Percentiles rank a stretch among this genome's conserved stretches.
Evolutionary conservation across 768 basidiomycete genomes (phyloP).

Genomic region (Leccinum subtestaceum): DNA sequence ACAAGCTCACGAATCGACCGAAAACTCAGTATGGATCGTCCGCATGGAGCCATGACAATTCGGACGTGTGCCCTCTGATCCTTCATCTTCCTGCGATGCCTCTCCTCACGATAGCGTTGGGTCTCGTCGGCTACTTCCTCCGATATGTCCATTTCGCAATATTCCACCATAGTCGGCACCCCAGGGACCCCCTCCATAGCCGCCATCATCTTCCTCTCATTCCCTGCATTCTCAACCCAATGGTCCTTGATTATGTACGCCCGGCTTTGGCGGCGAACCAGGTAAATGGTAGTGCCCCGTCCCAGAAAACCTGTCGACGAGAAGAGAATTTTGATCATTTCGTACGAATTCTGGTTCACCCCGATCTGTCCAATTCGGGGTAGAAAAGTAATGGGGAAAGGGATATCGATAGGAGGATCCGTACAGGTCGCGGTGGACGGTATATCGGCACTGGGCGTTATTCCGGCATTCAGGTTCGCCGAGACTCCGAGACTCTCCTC

Average conservation of each 20-base stretch:
- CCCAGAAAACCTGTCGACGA: background rate
- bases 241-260: background rate
- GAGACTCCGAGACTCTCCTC: too few species aligned
- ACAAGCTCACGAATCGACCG: background rate
- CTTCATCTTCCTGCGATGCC: background rate
- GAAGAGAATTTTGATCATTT: background rate
- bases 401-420: too few species aligned
- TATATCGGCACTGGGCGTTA: background rate
- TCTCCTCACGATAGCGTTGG: background rate
- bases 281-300: background rate
- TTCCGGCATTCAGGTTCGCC: background rate
- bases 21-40: background rate
- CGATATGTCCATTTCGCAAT: background rate
- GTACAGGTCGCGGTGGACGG: background rate
- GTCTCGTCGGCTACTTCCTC: background rate
- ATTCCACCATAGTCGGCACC: background rate
- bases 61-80: background rate
- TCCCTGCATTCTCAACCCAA: background rate
- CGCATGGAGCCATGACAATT: background rate
- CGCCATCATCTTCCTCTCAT: background rate
- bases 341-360: background rate
- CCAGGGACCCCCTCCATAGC: background rate
- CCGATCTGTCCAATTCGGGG: background rate
- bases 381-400: too few species aligned
- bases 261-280: background rate